Evolutionary conservation across 2,329 filamentous ascomycete genomes (phyloP).

Genomic region (Diplodia corticola): DNA sequence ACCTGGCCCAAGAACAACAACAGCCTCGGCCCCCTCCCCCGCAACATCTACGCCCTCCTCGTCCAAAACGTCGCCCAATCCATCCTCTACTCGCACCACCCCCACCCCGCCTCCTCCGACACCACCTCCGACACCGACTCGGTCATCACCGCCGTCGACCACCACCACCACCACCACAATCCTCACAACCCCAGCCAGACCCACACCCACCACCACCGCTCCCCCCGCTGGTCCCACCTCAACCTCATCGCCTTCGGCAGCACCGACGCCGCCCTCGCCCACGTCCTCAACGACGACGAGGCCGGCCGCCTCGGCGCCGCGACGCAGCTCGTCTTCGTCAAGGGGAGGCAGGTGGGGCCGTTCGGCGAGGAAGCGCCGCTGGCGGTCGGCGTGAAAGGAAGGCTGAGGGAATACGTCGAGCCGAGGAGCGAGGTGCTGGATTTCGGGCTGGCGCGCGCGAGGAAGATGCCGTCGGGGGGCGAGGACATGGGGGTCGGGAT

Average conservation of each 20-base stretch:
- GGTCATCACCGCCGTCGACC: constrained; percentile 10
- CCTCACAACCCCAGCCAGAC: constrained; percentile 25
- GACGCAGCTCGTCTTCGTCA: constrained; percentile 50
- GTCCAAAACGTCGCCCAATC: constrained; percentile 43
- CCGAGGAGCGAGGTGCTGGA: constrained; percentile 49
- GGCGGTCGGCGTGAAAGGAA: constrained; percentile 49
- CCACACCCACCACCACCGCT: constrained; percentile 37
- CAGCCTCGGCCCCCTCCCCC: constrained; percentile 41
- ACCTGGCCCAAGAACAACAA: constrained; percentile 50
- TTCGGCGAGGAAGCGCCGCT: constrained; percentile 43
- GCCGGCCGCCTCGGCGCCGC: constrained; percentile 48
- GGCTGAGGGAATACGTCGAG: constrained; percentile 48
- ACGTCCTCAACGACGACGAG: constrained; percentile 50
- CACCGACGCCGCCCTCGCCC: constrained; percentile 40
- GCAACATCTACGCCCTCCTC: constrained; percentile 48
- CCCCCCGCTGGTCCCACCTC: constrained; percentile 12
- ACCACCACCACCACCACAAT: background rate
- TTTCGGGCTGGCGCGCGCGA: constrained; percentile 32
- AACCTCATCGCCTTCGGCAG: constrained; percentile 24
- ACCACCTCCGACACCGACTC: constrained; percentile 21
- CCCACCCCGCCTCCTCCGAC: background rate
- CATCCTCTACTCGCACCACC: constrained; percentile 24
- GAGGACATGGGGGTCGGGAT: background rate
- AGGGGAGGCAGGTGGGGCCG: constrained; percentile 45
- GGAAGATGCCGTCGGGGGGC: constrained; percentile 9